Percentiles rank a stretch among this genome's conserved stretches.
Conservation (phyloP, 192 early-diverging fungal species). For the Cetraspora pellucida region DNA sequence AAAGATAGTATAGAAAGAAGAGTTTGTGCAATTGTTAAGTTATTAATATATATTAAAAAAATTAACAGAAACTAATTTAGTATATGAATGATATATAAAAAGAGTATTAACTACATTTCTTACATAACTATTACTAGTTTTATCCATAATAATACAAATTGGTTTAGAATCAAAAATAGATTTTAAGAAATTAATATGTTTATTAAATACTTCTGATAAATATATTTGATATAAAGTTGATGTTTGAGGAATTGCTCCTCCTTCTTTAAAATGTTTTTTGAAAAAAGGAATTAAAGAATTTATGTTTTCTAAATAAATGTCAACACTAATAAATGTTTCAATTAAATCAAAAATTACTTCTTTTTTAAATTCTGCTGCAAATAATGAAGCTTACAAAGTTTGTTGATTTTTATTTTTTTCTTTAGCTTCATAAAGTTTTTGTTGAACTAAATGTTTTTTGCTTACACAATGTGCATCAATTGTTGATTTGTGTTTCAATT, state of each 20-base stretch:
- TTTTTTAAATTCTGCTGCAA: neutral
- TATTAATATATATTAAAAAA: constrained; percentile 15
- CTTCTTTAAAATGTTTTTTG: constrained; percentile 16
- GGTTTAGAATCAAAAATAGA: neutral
- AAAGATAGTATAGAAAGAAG: neutral
- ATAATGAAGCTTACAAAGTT: neutral
- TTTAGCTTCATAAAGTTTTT: constrained; percentile 1
- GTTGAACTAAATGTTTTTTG: neutral
- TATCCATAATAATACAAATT: constrained; percentile 2
- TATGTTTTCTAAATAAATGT: constrained; percentile 15
- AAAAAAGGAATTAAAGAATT: constrained; percentile 9
- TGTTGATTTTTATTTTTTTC: constrained; percentile 7
- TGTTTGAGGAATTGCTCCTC: constrained; percentile 5
- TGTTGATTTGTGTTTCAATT: constrained; percentile 18
- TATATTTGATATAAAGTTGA: constrained; percentile 14
- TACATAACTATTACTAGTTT: constrained; percentile 7
- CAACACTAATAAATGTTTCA: neutral
- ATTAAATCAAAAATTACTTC: neutral
- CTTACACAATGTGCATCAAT: constrained; percentile 14
- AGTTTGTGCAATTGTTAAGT: constrained; percentile 2
- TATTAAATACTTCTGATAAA: neutral
- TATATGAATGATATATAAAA: neutral
- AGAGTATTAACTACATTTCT: constrained; percentile 9
- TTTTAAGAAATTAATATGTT: neutral
- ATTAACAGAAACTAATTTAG: constrained; percentile 5